A percentile compares a stretch with the other conserved stretches of the same genome.
phyloP scores from a whole-genome alignment of 2,329 filamentous ascomycete species.

The Dendrostoma leiphaemia region DNA sequence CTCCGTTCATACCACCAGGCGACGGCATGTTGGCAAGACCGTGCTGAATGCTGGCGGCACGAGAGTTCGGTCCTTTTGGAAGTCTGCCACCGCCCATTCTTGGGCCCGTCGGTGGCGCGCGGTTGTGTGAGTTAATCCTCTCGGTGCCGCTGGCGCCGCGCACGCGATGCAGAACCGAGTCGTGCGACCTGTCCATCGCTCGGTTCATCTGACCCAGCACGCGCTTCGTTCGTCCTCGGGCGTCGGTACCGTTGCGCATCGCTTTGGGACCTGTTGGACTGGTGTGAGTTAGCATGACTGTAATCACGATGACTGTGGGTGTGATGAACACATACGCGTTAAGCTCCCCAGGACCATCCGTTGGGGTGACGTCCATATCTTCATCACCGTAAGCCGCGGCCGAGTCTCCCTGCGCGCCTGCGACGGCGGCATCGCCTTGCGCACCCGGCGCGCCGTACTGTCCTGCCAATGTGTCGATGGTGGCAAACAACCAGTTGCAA shows the following conservation, averaged over 20 bases:
- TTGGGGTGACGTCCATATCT: conserved; percentile 71
- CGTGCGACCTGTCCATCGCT: conserved; percentile 73
- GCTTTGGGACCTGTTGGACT: conserved; percentile 94
- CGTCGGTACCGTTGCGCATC: conserved; percentile 73
- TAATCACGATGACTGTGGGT: conserved; percentile 10
- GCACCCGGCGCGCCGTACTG: conserved; percentile 54
- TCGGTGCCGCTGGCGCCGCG: conserved; percentile 70
- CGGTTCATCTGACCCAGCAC: conserved; percentile 84
- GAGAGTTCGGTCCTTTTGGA: conserved; percentile 50
- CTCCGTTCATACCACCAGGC: conserved; percentile 35
- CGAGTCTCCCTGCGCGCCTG: conserved; percentile 33
- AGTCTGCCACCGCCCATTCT: conserved; percentile 51
- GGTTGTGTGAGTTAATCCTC: conserved; percentile 75
- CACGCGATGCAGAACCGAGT: conserved; percentile 77
- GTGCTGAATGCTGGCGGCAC: conserved; percentile 47
- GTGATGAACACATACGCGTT: conserved; percentile 53
- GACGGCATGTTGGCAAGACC: conserved; percentile 43
- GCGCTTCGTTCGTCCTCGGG: conserved; percentile 69
- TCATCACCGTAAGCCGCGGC: conserved; percentile 39
- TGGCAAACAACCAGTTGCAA: conserved; percentile 88
- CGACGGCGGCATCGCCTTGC: conserved; percentile 28
- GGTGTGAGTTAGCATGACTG: conserved; percentile 37
- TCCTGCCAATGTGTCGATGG: conserved; percentile 67
- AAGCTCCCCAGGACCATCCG: conserved; percentile 42
- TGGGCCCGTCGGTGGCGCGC: conserved; percentile 71